phyloP scores from a whole-genome alignment of 768 basidiomycete species.

The Rickenella mellea region DNA sequence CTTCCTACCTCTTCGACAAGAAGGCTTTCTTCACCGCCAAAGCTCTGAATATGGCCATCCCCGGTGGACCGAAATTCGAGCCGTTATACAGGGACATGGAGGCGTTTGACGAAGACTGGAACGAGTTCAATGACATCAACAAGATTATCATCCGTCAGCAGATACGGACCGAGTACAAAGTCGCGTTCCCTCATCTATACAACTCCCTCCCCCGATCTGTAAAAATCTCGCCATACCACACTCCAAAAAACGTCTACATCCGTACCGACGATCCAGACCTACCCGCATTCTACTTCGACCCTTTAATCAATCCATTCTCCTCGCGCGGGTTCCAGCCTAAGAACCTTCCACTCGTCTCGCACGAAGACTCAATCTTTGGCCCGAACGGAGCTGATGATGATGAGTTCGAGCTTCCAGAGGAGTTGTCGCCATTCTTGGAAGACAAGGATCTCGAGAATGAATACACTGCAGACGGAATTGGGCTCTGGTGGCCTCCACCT shows the following conservation, averaged over 20 bases:
- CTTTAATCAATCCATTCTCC: slow-evolving; percentile 95
- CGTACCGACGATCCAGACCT: slow-evolving; percentile 99
- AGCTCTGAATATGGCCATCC: slow-evolving; percentile 93
- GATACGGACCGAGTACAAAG: slow-evolving; percentile 97
- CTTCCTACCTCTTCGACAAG: slow-evolving; percentile 93
- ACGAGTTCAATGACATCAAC: slow-evolving; percentile 99
- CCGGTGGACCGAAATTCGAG: slow-evolving; percentile 98
- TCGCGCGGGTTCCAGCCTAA: slow-evolving; percentile 79
- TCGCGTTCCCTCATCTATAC: slow-evolving; percentile 97
- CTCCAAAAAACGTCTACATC: slow-evolving; percentile 96
- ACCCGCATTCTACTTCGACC: slow-evolving; percentile 98
- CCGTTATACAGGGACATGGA: slow-evolving; percentile 97
- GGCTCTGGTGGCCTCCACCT: slow-evolving; percentile 97
- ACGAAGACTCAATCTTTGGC: slow-evolving; percentile 91
- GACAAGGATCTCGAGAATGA: slow-evolving; percentile 79
- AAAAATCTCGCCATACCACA: slow-evolving; percentile 84
- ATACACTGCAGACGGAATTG: slow-evolving; percentile 91
- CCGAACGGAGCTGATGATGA: slow-evolving; percentile 80
- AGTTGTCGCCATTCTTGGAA: slow-evolving; percentile 70
- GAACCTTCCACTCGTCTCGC: slow-evolving; percentile 71
- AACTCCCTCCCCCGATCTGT: slow-evolving; percentile 96
- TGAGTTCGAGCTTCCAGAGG: slow-evolving; percentile 77
- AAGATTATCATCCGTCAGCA: slow-evolving; percentile 99
- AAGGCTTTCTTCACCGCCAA: slow-evolving; percentile 98
- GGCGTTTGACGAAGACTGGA: slow-evolving; percentile 97